Conservation (phyloP, 345 rosid genomes). For the Raphanus sativus region DNA sequence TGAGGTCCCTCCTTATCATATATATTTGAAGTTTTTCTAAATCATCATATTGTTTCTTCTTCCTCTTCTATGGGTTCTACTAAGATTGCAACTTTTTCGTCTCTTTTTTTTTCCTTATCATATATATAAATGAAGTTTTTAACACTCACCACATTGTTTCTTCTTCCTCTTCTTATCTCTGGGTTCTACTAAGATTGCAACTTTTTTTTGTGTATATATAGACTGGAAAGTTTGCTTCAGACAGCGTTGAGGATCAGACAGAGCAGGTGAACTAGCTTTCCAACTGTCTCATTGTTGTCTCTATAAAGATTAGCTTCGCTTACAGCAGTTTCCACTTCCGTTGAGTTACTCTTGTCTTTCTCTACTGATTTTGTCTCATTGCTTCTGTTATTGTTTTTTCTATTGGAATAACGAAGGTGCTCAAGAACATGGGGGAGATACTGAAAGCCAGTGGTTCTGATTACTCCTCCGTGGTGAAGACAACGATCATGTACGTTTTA, state of each 20-base stretch:
- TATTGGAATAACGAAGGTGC: slow-evolving; percentile 22
- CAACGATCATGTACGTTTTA: slow-evolving; percentile 42
- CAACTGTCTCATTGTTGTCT: background rate
- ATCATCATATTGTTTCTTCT: background rate
- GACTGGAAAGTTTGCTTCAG: slow-evolving; percentile 80
- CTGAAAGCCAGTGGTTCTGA: slow-evolving; percentile 45
- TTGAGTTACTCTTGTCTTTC: background rate
- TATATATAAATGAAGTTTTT: background rate
- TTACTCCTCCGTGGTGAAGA: slow-evolving; percentile 44
- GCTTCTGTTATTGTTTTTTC: background rate
- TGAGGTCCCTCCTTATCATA: slow-evolving; percentile 47
- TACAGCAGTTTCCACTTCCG: slow-evolving; percentile 4
- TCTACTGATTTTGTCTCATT: slow-evolving; percentile 10
- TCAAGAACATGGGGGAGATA: slow-evolving; percentile 45
- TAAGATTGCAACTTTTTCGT: background rate
- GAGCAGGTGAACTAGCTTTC: slow-evolving; percentile 61
- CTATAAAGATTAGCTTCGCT: slow-evolving; percentile 3
- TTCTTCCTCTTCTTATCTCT: background rate
- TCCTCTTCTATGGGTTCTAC: background rate
- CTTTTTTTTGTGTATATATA: slow-evolving; percentile 30
- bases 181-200: background rate
- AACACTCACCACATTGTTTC: background rate
- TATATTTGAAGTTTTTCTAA: background rate
- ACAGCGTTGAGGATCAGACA: slow-evolving; percentile 71
- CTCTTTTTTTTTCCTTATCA: too few species aligned